Percentiles rank a stretch among this genome's conserved stretches.
phyloP scores from a whole-genome alignment of 805 yeast genomes.

The Spathaspora hagerdaliae region DNA sequence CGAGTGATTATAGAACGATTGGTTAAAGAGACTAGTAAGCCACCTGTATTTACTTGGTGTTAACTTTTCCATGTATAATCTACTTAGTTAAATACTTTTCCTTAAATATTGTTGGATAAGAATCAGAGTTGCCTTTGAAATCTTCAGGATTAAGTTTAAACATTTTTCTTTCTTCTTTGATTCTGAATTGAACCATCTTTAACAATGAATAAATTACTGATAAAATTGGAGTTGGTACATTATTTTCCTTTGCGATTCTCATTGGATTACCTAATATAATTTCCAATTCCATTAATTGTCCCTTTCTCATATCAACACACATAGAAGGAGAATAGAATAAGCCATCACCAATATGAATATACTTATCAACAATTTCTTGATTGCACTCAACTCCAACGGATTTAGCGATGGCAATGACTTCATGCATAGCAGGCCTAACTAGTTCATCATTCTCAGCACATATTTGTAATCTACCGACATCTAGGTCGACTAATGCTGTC shows the following conservation, averaged over 20 bases:
- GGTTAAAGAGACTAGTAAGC: slow-evolving; percentile 48
- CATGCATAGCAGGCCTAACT: slow-evolving; percentile 61
- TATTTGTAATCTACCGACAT: slow-evolving; percentile 34
- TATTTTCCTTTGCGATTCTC: slow-evolving; percentile 33
- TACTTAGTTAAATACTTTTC: slow-evolving; percentile 3
- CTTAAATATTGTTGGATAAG: slow-evolving; percentile 6
- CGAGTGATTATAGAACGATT: slow-evolving; percentile 56
- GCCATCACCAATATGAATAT: slow-evolving; percentile 49
- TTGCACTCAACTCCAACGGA: slow-evolving; percentile 62
- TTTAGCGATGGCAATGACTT: slow-evolving; percentile 60
- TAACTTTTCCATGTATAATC: slow-evolving; percentile 12
- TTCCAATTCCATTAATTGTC: slow-evolving; percentile 36
- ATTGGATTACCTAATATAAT: slow-evolving; percentile 38
- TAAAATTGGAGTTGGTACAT: slow-evolving; percentile 54
- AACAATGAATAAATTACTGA: slow-evolving; percentile 55
- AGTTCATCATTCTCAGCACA: slow-evolving; percentile 25
- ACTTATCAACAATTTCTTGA: slow-evolving; percentile 36
- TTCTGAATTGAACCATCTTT: slow-evolving; percentile 54
- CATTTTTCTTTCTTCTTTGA: slow-evolving; percentile 54
- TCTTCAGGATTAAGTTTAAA: slow-evolving; percentile 7
- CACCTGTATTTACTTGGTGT: slow-evolving; percentile 71
- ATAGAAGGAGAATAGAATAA: slow-evolving; percentile 40
- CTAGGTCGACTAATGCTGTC: slow-evolving; percentile 30
- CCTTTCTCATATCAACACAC: slow-evolving; percentile 35
- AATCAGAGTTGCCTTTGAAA: slow-evolving; percentile 8